Base-by-base conservation (phyloP, 495 filamentous ascomycete species). In the Penicillium roqueforti region DNA sequence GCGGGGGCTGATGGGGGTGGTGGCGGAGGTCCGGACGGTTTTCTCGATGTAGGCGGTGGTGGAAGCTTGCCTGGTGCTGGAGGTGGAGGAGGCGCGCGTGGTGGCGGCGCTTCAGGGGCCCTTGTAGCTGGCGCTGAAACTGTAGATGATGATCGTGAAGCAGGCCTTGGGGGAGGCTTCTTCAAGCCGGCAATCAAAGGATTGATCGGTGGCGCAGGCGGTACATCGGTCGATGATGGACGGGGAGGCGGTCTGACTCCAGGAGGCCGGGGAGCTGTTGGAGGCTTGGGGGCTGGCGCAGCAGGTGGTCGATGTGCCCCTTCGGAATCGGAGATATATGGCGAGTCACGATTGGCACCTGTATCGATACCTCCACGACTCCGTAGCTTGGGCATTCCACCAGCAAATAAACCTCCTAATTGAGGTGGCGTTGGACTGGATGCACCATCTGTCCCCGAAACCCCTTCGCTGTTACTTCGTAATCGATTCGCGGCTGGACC, bases 381-480 rank as follows among this genome's bases (percentile, higher is more conserved):
- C 68, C 87, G 85, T 57, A 98, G 64, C 73, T 96, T 97, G 3
- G 93, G 93, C 79, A 97, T 97, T 28, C 92, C 95, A 28, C 91
- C 91, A 8, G 89, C 91, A 63, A 98, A 95, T 23, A 98, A 70
- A 4, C 95, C 93, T 8, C 77, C 92, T 31, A 98, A 68, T 65
- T 97, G 93, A 26, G 89, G 82, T 20, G 84, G 71, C 23, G 83
- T 78, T 31, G 76, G 67, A 9, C 68, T 72, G 4, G 67, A 61
- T 22, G 64, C 73, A 46, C 72, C 64, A 55, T 69, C 70, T 49
- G 66, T 61, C 20, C 68, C 73, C 50, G 76, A 70, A 37, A 76
- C 78, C 44, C 79, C 76, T 69, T 92, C 90, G 60, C 91, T 95
- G 67, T 92, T 91, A 61, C 91, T 96, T 65, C 91, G 81, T 52